A percentile compares a stretch with the other conserved stretches of the same genome.
Evolutionary conservation across 352 stramenopile species (phyloP).

Genomic region (Phytophthora colocasiae): DNA sequence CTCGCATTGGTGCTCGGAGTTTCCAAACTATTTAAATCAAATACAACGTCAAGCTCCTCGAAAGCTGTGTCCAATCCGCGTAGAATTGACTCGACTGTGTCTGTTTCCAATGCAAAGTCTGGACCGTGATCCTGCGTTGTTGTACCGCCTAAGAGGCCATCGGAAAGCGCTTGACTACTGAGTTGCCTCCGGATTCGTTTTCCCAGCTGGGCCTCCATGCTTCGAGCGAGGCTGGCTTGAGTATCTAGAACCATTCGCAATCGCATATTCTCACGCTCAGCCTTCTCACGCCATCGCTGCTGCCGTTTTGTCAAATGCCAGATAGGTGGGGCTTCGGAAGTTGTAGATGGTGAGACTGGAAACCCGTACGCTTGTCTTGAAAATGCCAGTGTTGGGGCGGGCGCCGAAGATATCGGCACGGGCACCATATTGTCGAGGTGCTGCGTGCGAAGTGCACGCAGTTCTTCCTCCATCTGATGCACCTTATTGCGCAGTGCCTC

Average conservation of each 20-base stretch:
- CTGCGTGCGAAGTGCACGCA: conserved; percentile 21
- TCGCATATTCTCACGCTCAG: conserved; percentile 36
- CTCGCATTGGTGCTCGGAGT: conserved; percentile 26
- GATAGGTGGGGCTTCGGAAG: conserved; percentile 14
- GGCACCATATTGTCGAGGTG: conserved; percentile 21
- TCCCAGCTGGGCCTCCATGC: conserved; percentile 35
- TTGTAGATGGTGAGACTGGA: conserved; percentile 7
- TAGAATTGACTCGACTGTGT: conserved; percentile 37
- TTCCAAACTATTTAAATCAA: conserved; percentile 33
- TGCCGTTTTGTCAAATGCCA: conserved; percentile 37
- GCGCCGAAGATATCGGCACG: conserved; percentile 12
- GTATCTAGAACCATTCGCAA: conserved; percentile 40
- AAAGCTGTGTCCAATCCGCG: conserved; percentile 41
- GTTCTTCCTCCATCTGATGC: conserved; percentile 42
- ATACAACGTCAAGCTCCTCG: conserved; percentile 41
- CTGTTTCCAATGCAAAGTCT: conserved; percentile 32
- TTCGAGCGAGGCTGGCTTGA: conserved; percentile 38
- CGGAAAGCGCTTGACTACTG: conserved; percentile 1
- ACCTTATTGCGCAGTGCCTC: conserved; percentile 44
- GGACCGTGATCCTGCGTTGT: conserved; percentile 10
- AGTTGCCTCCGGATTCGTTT: conserved; percentile 28
- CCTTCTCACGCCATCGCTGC: conserved; percentile 29
- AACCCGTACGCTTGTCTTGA: conserved; percentile 31
- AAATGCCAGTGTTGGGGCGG: conserved; percentile 21
- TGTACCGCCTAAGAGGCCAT: conserved; percentile 1